A percentile compares a stretch with the other conserved stretches of the same genome.
These are phyloP conservation scores for Ceratocystis eucalypticola DNA, from an alignment of 2,329 filamentous ascomycete species.

Conservation along the genomic window DNA sequence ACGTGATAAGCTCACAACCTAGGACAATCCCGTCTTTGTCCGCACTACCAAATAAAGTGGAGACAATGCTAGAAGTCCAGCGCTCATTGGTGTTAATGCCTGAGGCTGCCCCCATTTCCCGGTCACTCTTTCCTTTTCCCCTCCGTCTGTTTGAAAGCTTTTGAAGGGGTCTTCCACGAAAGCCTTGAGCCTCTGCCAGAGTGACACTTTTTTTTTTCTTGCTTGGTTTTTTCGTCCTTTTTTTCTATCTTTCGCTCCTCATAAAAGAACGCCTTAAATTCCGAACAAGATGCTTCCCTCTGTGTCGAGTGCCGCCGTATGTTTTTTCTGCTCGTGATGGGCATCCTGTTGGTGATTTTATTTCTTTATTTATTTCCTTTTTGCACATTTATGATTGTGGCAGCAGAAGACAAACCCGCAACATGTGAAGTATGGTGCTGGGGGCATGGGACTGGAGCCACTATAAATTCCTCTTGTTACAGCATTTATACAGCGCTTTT, in stretches of 20 bases:
- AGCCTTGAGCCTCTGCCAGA: background rate
- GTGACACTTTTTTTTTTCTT: background rate
- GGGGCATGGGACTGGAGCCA: background rate
- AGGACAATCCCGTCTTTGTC: conserved; percentile 16
- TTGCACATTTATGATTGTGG: background rate
- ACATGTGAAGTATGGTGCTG: background rate
- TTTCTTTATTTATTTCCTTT: conserved; percentile 1
- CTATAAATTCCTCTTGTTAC: background rate
- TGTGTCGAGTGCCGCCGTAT: conserved; percentile 19
- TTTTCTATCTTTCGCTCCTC: conserved; percentile 1
- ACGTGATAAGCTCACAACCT: background rate
- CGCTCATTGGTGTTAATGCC: conserved; percentile 9
- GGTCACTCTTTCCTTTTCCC: background rate
- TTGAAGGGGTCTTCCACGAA: background rate
- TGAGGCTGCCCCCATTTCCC: conserved; percentile 8
- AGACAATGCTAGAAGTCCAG: background rate
- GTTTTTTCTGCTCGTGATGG: background rate
- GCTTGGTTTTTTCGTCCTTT: background rate
- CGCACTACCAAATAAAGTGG: conserved; percentile 11
- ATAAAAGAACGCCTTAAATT: background rate
- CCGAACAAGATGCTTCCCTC: conserved; percentile 14
- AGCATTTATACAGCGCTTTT: background rate
- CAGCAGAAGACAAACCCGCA: background rate
- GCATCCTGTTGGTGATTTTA: background rate
- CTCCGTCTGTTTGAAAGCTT: background rate